phyloP scores from a whole-genome alignment of 2,329 filamentous ascomycete species.

The Annulohypoxylon truncatum region DNA sequence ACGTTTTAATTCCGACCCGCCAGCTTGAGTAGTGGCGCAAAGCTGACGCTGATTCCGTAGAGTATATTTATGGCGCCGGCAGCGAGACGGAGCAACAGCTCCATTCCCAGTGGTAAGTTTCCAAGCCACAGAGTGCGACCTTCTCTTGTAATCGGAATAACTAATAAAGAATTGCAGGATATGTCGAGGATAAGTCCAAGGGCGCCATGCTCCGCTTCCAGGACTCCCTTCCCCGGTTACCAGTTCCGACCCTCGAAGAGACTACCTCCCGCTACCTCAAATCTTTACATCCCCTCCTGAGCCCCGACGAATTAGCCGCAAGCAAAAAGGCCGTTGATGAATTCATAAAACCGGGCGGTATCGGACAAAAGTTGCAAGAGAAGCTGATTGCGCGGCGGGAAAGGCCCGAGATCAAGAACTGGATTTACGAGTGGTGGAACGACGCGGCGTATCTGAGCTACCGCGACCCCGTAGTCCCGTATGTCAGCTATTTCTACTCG shows the following conservation, averaged over 20 bases:
- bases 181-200: conserved; percentile 82
- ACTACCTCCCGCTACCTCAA: conserved; percentile 84
- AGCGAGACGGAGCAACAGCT: conserved; percentile 67
- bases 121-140: conserved; percentile 33
- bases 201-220: conserved; percentile 86
- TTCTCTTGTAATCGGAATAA: background rate
- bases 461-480: conserved; percentile 95
- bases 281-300: conserved; percentile 79
- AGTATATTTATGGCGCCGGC: conserved; percentile 63
- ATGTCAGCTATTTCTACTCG: conserved; percentile 99
- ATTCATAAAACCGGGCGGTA: conserved; percentile 87
- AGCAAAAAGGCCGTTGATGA: conserved; percentile 88
- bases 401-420: conserved; percentile 87
- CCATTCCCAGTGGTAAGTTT: conserved; percentile 61
- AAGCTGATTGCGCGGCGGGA: conserved; percentile 83
- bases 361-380: conserved; percentile 86
- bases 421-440: conserved; percentile 99
- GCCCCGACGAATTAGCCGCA: conserved; percentile 72
- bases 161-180: conserved; percentile 63
- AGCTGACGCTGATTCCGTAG: conserved; percentile 42
- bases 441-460: conserved; percentile 91
- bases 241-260: conserved; percentile 85
- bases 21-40: conserved; percentile 14
- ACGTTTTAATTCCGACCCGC: conserved; percentile 13
- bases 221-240: conserved; percentile 82